Percentiles rank a stretch among this genome's conserved stretches.
Conservation (phyloP, 2,329 filamentous ascomycete species). For the Trichoderma asperellum region DNA sequence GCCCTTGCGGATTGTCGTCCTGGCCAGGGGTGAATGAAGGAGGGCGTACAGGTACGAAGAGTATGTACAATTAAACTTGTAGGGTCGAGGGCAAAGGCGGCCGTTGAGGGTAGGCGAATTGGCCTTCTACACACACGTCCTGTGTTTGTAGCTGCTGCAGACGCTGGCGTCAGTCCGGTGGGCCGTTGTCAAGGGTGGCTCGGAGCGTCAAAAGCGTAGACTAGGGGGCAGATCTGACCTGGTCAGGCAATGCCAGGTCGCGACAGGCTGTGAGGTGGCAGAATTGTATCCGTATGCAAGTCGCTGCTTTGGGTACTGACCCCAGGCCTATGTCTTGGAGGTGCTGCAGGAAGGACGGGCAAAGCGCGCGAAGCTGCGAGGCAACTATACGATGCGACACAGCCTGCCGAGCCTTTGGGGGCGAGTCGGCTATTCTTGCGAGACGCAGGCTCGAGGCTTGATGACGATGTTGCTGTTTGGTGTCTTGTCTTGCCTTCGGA, state of each 20-base stretch:
- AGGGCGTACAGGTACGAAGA: constrained; percentile 6
- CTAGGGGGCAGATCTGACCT: constrained; percentile 29
- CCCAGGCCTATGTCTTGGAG: constrained; percentile 27
- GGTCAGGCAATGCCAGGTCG: constrained; percentile 29
- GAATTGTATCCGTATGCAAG: constrained; percentile 27
- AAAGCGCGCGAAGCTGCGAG: constrained; percentile 20
- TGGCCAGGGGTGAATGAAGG: constrained; percentile 13
- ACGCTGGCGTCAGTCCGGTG: constrained; percentile 11
- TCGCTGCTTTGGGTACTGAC: constrained; percentile 28
- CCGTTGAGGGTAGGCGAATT: constrained; percentile 15
- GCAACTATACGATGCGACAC: constrained; percentile 23
- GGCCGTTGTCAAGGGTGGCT: constrained; percentile 27
- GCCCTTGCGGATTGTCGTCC: constrained; percentile 18
- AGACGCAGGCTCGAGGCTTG: constrained; percentile 4
- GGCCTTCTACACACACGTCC: constrained; percentile 10
- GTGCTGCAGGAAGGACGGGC: constrained; percentile 25
- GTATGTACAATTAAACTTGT: constrained; percentile 7
- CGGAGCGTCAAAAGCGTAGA: constrained; percentile 17
- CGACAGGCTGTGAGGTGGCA: constrained; percentile 30
- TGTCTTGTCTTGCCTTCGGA: neutral
- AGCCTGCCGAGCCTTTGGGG: constrained; percentile 18
- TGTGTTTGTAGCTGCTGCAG: constrained; percentile 24
- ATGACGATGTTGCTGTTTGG: constrained; percentile 6
- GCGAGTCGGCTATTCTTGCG: constrained; percentile 25
- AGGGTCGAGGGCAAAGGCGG: constrained; percentile 22